phyloP scores from a whole-genome alignment of 345 rosid genomes.

The Boechera retrofracta region DNA sequence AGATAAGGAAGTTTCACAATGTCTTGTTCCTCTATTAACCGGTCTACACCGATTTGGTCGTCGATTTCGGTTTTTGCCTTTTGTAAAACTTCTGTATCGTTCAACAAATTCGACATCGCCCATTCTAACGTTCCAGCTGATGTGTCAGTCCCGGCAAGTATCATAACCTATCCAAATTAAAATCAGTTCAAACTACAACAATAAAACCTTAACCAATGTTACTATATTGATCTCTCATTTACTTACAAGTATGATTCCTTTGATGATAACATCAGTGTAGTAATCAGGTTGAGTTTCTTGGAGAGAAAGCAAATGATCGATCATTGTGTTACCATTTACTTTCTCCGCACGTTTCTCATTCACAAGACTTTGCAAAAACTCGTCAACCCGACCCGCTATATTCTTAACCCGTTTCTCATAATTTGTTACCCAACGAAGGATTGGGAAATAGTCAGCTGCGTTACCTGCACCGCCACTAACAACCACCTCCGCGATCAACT shows the following conservation, averaged over 20 bases:
- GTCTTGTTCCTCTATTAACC: conserved; percentile 49
- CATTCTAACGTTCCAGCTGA: conserved; percentile 37
- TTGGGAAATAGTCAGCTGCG: conserved; percentile 51
- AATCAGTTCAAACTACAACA: background rate
- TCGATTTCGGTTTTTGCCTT: conserved; percentile 47
- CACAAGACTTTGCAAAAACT: conserved; percentile 52
- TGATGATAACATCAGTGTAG: conserved; percentile 55
- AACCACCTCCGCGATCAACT: conserved; percentile 44
- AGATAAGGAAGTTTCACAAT: conserved; percentile 49
- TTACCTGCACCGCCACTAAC: conserved; percentile 41
- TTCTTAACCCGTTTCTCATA: conserved; percentile 42
- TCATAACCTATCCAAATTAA: conserved; percentile 34
- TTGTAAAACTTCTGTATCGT: conserved; percentile 45
- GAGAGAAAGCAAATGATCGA: conserved; percentile 61
- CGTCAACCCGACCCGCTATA: conserved; percentile 42
- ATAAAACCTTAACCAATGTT: background rate
- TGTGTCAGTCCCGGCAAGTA: conserved; percentile 51
- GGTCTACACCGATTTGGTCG: conserved; percentile 34
- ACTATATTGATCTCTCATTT: background rate
- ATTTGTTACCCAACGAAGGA: conserved; percentile 51
- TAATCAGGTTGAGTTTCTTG: conserved; percentile 58
- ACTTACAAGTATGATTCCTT: conserved; percentile 54
- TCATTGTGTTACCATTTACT: conserved; percentile 45
- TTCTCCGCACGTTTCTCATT: conserved; percentile 45
- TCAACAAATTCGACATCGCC: conserved; percentile 34